These are phyloP conservation scores for Vitis riparia DNA, from an alignment of 164 flowering plant species.

Conservation along the genomic window DNA sequence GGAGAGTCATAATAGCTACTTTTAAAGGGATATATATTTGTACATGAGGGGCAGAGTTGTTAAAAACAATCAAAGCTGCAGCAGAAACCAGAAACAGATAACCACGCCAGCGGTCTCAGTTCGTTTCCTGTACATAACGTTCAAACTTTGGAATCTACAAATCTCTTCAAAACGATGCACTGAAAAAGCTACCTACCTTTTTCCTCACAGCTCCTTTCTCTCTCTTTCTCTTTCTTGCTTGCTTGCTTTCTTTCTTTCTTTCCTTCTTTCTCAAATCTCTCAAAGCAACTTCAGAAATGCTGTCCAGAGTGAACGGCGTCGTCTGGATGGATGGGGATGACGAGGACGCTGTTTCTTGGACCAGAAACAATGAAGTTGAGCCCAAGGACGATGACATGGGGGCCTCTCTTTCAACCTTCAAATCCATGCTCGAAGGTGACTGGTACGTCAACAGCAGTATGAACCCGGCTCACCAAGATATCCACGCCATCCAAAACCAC, in stretches of 20 bases:
- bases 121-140: slow-evolving; percentile 11
- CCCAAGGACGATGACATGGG: slow-evolving; percentile 5
- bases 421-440: slow-evolving; percentile 31
- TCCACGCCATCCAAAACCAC: slow-evolving; percentile 7
- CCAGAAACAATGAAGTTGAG: slow-evolving; percentile 6
- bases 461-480: neutral
- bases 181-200: neutral
- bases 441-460: slow-evolving; percentile 3
- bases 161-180: neutral
- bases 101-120: slow-evolving; percentile 9
- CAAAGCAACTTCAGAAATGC: slow-evolving; percentile 15
- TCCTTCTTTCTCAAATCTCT: neutral
- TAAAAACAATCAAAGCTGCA: neutral
- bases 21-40: no score
- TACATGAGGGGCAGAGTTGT: neutral
- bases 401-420: slow-evolving; percentile 22
- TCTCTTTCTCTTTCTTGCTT: neutral
- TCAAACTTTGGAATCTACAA: neutral
- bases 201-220: neutral
- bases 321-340: slow-evolving; percentile 24
- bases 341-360: slow-evolving; percentile 21
- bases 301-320: slow-evolving; percentile 20
- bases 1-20: no score
- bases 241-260: no score
- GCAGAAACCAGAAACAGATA: neutral